Evolutionary conservation across 2,329 filamentous ascomycete genomes (phyloP), one percentile per base, ranked within the genome.

Genomic region (Dactylellina leptospora): DNA sequence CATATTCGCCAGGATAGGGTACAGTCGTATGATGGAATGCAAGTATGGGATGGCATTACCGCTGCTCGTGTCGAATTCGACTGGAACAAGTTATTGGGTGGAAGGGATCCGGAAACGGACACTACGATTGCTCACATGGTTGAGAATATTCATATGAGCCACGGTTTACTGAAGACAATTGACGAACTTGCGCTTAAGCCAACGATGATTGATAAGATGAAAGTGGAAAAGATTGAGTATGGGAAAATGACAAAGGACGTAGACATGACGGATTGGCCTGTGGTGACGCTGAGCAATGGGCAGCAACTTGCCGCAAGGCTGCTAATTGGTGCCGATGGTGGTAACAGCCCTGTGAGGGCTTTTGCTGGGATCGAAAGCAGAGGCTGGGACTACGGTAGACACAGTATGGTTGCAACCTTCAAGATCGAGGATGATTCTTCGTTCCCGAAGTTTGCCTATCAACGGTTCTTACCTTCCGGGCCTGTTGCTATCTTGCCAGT

Each of bases 21-120:
- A 30, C 93, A 97, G 81, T 85, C 88, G 0, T 99, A 97, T 80
- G 88, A 96, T 70, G 90, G 93, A 77, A 99, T 99, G 95, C 90
- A 96, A 79, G 75, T 97, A 28, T 99, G 96, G 95, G 95, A 99
- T 79, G 96, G 93, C 74, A 87, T 96, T 63, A 91, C 90, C 40
- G 92, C 88, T 69, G 91, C 92, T 33, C 87, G 88, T 76, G 95
- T 99, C 79, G 90, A 91, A 76, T 99, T 99, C 80, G 90, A 95
- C 81, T 90, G 88, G 89, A 80, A 80, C 20, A 81, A 81, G 3
- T 79, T 82, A 36, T 82, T 83, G 77, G 20, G 63, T 48, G 51
- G 45, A 22, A 58, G 44, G 13, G 56, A 73, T 79, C 80, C 50
- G 78, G 81, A 47, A 80, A 81, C 76, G 80, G 81, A 82, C 78